These are phyloP conservation scores for Penicillium italicum DNA, from an alignment of 2,329 filamentous ascomycete species.

Conservation along the genomic window DNA sequence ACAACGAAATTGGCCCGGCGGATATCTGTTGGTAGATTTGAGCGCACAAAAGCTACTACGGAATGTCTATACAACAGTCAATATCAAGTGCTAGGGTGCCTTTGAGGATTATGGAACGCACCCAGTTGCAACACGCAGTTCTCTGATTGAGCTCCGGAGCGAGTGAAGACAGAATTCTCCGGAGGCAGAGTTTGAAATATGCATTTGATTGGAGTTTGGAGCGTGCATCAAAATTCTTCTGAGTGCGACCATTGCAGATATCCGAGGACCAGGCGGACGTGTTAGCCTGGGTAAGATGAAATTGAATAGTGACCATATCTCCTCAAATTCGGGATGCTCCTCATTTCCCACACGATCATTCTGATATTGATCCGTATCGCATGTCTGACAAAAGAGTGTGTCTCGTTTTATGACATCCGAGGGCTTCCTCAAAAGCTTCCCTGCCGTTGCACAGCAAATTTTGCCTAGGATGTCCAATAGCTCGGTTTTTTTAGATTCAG, in stretches of 20 bases:
- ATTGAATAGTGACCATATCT: constrained; percentile 44
- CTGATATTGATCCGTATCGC: constrained; percentile 33
- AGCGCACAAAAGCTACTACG: constrained; percentile 62
- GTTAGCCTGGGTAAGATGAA: constrained; percentile 41
- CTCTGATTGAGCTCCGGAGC: constrained; percentile 76
- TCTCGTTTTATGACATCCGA: constrained; percentile 23
- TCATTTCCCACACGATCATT: constrained; percentile 13
- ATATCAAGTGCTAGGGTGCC: not conserved
- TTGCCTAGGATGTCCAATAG: constrained; percentile 56
- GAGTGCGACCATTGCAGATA: constrained; percentile 69
- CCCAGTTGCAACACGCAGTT: constrained; percentile 78
- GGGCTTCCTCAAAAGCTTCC: constrained; percentile 40
- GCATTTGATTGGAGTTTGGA: constrained; percentile 55
- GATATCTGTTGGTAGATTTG: constrained; percentile 46
- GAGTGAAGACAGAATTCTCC: constrained; percentile 81
- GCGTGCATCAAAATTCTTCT: constrained; percentile 68
- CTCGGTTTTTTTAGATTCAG: constrained; percentile 51
- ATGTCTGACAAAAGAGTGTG: constrained; percentile 35
- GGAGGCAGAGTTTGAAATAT: constrained; percentile 63
- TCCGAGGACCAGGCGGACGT: constrained; percentile 57
- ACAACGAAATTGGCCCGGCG: constrained; percentile 64
- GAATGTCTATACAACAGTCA: constrained; percentile 50
- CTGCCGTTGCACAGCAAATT: constrained; percentile 55
- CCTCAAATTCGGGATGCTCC: constrained; percentile 25
- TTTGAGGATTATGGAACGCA: constrained; percentile 28